Base-by-base conservation (phyloP, 495 filamentous ascomycete genomes). In the Penicillium riverlandense region DNA sequence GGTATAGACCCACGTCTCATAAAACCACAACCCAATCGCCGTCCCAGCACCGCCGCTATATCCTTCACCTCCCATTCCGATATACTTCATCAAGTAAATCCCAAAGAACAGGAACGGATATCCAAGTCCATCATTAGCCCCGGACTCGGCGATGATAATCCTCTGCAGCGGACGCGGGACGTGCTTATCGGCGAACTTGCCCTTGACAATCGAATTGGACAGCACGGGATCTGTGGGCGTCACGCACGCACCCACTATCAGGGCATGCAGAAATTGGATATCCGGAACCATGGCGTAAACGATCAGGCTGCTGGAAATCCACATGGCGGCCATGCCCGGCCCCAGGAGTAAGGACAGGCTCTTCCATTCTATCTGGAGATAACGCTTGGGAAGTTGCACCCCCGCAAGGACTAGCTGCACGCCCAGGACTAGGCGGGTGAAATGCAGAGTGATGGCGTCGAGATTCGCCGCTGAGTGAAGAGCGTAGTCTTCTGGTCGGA, bases 201-300 rank as follows among this genome's bases (percentile, higher is more conserved):
- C 90, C 68, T 95, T 95, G 37, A 96, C 88, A 44, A 95, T 94
- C 2, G 84, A 83, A 47, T 92, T 91, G 22, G 86, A 90, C 29
- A 96, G 67, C 16, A 96, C 82, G 0, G 91, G 91, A 57, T 97
- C 91, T 0, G 91, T 96, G 0, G 90, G 90, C 5, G 90, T 94
- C 11, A 97, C 80, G 54, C 89, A 94, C 22, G 88, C 82, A 3
- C 78, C 90, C 29, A 95, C 67, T 2, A 82, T 84, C 14, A 96
- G 69, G 0, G 90, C 81, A 54, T 90, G 82, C 1, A 96, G 73
- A 49, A 94, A 86, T 35, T 64, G 61, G 15, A 94, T 62, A 44
- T 82, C 66, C 0, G 88, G 88, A 2, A 94, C 81, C 47, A 95
- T 62, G 0, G 69, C 88, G 81, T 82, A 95, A 41, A 95, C 69